Evolutionary conservation across 345 rosid species (phyloP).

Genomic region (Rhodamnia argentea): DNA sequence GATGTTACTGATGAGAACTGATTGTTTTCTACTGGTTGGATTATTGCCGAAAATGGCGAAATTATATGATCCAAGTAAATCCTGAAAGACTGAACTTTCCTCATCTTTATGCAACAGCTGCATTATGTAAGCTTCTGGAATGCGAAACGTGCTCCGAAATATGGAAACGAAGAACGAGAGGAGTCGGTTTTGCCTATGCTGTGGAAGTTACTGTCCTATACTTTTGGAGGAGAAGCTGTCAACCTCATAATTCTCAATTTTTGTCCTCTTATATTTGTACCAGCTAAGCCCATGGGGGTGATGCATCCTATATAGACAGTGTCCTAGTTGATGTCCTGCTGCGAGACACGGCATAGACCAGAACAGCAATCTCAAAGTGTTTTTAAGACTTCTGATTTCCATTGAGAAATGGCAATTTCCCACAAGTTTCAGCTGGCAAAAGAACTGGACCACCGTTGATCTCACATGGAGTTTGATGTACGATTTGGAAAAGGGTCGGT

Average conservation of each 20-base stretch:
- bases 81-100: background rate
- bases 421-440: background rate
- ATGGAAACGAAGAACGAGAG: background rate
- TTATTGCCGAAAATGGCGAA: background rate
- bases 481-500: background rate
- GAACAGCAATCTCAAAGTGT: background rate
- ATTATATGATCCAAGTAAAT: background rate
- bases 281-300: background rate
- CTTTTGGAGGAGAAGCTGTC: background rate
- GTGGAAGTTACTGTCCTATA: background rate
- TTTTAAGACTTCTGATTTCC: background rate
- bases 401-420: background rate
- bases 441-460: background rate
- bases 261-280: background rate
- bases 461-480: background rate
- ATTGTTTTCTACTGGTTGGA: background rate
- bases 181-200: background rate
- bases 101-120: background rate
- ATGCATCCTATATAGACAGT: background rate
- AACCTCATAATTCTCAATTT: background rate
- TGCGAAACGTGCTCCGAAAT: background rate
- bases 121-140: background rate
- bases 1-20: background rate
- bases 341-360: background rate
- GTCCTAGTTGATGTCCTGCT: background rate